Percentiles rank a stretch among this genome's conserved stretches.
These are phyloP conservation scores for Syncephalastrum monosporum DNA, from an alignment of 371 early-diverging fungal genomes.

Conservation along the genomic window DNA sequence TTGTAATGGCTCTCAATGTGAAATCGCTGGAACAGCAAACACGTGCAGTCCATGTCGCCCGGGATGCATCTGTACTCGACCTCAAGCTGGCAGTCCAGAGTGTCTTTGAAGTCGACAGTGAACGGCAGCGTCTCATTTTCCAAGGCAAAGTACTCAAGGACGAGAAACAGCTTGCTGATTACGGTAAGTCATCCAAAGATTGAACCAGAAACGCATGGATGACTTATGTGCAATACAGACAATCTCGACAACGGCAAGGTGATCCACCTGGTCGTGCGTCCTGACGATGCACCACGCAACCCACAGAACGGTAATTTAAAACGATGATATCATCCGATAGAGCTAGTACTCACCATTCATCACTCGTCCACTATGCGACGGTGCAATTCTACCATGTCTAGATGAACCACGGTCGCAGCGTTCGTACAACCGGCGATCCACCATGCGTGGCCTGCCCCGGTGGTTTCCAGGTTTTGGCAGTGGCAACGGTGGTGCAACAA, in stretches of 20 bases:
- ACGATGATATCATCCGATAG: slow-evolving; percentile 1
- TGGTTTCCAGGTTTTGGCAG: slow-evolving; percentile 23
- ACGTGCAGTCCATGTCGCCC: slow-evolving; percentile 49
- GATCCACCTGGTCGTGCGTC: slow-evolving; percentile 60
- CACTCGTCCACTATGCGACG: no score
- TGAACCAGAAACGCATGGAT: background rate
- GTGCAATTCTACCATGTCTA: background rate
- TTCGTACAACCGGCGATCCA: background rate
- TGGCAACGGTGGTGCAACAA: background rate
- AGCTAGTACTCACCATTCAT: background rate
- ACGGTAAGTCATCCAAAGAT: slow-evolving; percentile 33
- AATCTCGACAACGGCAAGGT: slow-evolving; percentile 61
- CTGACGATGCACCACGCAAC: slow-evolving; percentile 53
- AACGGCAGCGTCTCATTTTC: slow-evolving; percentile 60
- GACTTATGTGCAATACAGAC: slow-evolving; percentile 16
- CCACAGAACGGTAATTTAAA: slow-evolving; percentile 46
- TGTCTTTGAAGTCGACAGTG: slow-evolving; percentile 51
- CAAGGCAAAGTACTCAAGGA: slow-evolving; percentile 61
- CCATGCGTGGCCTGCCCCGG: slow-evolving; percentile 7
- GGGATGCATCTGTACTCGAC: slow-evolving; percentile 52
- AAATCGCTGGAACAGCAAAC: slow-evolving; percentile 57
- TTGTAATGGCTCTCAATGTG: slow-evolving; percentile 46
- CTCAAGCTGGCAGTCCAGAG: slow-evolving; percentile 55
- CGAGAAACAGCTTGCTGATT: slow-evolving; percentile 51
- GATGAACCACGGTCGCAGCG: slow-evolving; percentile 26